Evolutionary conservation across 495 filamentous ascomycete species (phyloP).

Genomic region (Haplographium delicatum): DNA sequence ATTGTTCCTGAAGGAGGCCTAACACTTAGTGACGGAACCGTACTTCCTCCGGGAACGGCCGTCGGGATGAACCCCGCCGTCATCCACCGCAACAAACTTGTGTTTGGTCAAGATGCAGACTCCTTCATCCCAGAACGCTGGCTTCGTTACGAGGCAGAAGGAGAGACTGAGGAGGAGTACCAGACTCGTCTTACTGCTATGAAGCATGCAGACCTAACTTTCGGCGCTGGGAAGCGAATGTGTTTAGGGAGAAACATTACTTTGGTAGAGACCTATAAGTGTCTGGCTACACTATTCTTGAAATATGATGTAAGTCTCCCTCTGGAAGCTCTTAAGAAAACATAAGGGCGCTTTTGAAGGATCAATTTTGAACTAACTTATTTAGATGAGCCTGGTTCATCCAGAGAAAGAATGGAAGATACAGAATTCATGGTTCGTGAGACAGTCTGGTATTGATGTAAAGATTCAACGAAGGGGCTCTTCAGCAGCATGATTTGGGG

Average conservation of each 20-base stretch:
- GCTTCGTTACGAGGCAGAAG: conserved; percentile 33
- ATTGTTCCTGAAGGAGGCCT: conserved; percentile 54
- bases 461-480: too few species aligned
- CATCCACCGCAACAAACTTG: conserved; percentile 39
- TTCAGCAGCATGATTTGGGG: too few species aligned
- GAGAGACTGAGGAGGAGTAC: conserved; percentile 22
- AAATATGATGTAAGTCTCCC: conserved; percentile 31
- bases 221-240: conserved; percentile 34
- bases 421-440: conserved; percentile 34
- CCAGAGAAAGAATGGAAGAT: conserved; percentile 33
- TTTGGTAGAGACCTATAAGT: conserved; percentile 37
- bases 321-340: too few species aligned
- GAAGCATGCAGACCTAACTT: conserved; percentile 33
- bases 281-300: conserved; percentile 32
- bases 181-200: conserved; percentile 24
- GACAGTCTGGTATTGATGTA: conserved; percentile 27
- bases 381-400: conserved; percentile 17
- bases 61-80: conserved; percentile 51
- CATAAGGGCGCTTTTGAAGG: background rate
- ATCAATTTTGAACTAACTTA: background rate
- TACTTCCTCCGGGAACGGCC: conserved; percentile 44
- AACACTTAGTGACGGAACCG: conserved; percentile 36
- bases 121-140: conserved; percentile 51
- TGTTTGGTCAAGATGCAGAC: conserved; percentile 50
- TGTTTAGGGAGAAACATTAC: conserved; percentile 40